Conservation (phyloP, 257 asterid genomes). For the Salvia hispanica region DNA sequence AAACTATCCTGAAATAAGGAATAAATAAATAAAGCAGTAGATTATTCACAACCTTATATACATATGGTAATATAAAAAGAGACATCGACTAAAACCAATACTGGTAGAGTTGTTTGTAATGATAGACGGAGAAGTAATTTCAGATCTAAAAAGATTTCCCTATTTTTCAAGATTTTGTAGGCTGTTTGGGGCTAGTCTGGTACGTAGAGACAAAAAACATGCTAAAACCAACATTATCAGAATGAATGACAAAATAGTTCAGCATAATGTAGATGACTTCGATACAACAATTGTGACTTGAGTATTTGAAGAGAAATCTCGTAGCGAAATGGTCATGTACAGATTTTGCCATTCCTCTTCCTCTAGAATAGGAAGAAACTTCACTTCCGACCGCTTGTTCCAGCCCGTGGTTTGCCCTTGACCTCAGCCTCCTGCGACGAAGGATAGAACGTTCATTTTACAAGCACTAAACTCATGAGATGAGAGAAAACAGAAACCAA, state of each 20-base stretch:
- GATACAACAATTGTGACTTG: neutral
- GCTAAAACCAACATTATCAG: neutral
- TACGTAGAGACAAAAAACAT: no score
- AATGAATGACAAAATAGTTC: neutral
- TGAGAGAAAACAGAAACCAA: neutral
- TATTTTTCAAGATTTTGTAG: neutral
- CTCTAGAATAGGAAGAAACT: constrained; percentile 15
- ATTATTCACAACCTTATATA: no score
- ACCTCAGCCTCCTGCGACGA: constrained; percentile 78
- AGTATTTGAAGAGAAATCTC: neutral
- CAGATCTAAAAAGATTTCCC: neutral
- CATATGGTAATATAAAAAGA: no score
- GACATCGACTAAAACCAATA: no score
- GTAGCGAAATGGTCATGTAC: constrained; percentile 24
- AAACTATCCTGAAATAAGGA: no score
- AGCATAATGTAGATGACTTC: neutral
- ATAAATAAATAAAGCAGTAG: no score
- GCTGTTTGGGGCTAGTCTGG: neutral
- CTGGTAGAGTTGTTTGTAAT: no score
- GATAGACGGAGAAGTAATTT: neutral
- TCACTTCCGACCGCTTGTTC: constrained; percentile 42
- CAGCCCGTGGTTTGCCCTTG: constrained; percentile 80
- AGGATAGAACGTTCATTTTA: constrained; percentile 2
- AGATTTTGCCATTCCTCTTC: constrained; percentile 11
- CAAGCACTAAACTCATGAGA: neutral